A percentile compares a stretch with the other conserved stretches of the same genome.
These are phyloP conservation scores for Hypoxylon sp. DNA, from an alignment of 2,329 filamentous ascomycete genomes.

Conservation along the genomic window DNA sequence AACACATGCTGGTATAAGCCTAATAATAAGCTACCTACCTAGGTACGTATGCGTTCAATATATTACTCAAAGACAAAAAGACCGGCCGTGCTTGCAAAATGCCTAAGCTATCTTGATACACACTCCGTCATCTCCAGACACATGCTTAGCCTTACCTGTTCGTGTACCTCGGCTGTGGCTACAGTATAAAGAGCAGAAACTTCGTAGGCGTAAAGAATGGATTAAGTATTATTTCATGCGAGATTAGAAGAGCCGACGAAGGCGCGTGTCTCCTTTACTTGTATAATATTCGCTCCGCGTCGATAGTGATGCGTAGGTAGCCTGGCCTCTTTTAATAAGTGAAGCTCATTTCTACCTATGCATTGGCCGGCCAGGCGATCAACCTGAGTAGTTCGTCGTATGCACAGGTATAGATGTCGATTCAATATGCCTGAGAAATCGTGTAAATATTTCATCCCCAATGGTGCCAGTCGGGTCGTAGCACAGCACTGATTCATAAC, in stretches of 20 bases:
- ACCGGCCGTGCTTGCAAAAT: background rate
- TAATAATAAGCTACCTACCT: background rate
- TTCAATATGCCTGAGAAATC: background rate
- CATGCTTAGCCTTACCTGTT: conserved; percentile 10
- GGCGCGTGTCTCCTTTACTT: background rate
- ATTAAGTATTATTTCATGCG: conserved; percentile 8
- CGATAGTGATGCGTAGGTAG: conserved; percentile 1
- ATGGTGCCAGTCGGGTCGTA: background rate
- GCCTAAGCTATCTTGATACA: background rate
- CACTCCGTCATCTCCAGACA: conserved; percentile 1
- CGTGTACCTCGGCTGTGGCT: conserved; percentile 9
- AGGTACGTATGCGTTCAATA: no score
- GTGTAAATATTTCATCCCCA: background rate
- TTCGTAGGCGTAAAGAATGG: background rate
- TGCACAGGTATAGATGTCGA: background rate
- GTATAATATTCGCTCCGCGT: background rate
- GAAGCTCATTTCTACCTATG: no score
- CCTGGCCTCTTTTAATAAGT: no score
- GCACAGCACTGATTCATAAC: background rate
- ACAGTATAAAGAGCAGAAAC: background rate
- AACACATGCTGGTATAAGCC: background rate
- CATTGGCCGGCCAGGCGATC: background rate
- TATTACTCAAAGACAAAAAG: no score
- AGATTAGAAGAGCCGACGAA: background rate
- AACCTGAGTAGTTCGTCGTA: conserved; percentile 1